Base-by-base conservation (phyloP, 768 basidiomycete species). In the Tubosaeta sp. region DNA sequence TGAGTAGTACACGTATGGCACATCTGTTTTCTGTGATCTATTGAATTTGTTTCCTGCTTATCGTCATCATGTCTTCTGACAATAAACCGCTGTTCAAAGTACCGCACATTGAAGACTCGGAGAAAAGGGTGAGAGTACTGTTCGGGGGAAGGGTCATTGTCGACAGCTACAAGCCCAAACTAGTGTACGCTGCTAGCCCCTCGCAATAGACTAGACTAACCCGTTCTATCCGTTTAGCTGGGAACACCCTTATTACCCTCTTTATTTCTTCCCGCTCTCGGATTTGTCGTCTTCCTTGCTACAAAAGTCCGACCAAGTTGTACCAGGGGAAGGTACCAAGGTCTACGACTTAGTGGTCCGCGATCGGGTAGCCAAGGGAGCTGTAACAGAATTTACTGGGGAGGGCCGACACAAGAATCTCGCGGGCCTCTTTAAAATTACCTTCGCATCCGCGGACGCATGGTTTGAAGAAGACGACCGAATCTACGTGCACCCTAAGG, bases 381-480 rank as follows among this genome's bases (percentile, higher is more conserved):
- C 77, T 1, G 68, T 72, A n/a, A 71, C 63, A 25, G 59, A 68
- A 51, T 70, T 66, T 41, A 67, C 59, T 14, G 46, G 41, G 13
- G 53, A 62, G 22, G 58, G 58, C 46, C 54, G 69, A 35, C 58
- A 69, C 54, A 68, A 73, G 38, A 61, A 71, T 44, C 61, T 83
- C 12, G 67, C 67, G 21, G 78, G 77, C 6, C 68, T 84, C 25
- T 67, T 79, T 32, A 78, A 73, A 42, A 60, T 86, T 51, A 60
- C 62, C 12, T 83, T 82, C 46, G 64, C 66, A 13, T 74, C 73
- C 16, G 74, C 76, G 59, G 83, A 83, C 54, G 74, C 75, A 3
- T 86, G 84, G 84, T 82, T 84, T 46, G 83, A 86, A 68, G 83
- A 86, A 59, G 83, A 84, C 44, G 82, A 86, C 43, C 64, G 78